phyloP scores from a whole-genome alignment of 2,329 filamentous ascomycete genomes.

The Tolypocladium ovalisporum region DNA sequence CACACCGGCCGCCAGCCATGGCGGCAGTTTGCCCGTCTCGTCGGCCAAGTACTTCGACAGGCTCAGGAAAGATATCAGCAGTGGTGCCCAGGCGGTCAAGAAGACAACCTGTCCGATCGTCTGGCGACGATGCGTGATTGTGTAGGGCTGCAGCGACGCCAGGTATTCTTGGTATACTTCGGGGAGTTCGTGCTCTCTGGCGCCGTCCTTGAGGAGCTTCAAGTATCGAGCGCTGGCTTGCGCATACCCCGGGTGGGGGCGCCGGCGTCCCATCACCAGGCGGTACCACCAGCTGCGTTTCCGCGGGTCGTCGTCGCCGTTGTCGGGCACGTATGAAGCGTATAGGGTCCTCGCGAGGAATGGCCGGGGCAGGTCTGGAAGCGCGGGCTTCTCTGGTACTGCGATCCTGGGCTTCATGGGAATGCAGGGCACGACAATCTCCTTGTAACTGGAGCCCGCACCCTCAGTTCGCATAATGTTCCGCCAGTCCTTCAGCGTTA shows the following conservation, averaged over 20 bases:
- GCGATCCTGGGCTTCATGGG: slow-evolving; percentile 47
- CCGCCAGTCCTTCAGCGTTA: slow-evolving; percentile 70
- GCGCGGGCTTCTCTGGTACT: slow-evolving; percentile 53
- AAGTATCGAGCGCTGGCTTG: slow-evolving; percentile 80
- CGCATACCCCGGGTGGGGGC: slow-evolving; percentile 60
- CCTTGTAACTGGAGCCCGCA: slow-evolving; percentile 72
- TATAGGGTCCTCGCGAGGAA: slow-evolving; percentile 84
- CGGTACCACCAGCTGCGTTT: slow-evolving; percentile 33
- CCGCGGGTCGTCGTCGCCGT: slow-evolving; percentile 18
- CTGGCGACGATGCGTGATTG: slow-evolving; percentile 56
- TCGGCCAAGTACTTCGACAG: slow-evolving; percentile 42
- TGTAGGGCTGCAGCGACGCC: slow-evolving; percentile 57
- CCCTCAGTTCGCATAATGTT: slow-evolving; percentile 87
- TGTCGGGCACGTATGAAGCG: slow-evolving; percentile 42
- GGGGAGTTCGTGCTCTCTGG: slow-evolving; percentile 69
- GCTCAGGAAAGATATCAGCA: slow-evolving; percentile 42
- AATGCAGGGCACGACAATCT: slow-evolving; percentile 71
- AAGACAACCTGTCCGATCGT: slow-evolving; percentile 54
- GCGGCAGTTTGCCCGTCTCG: slow-evolving; percentile 55
- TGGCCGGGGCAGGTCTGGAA: slow-evolving; percentile 39
- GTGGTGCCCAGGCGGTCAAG: slow-evolving; percentile 40
- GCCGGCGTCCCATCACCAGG: slow-evolving; percentile 32
- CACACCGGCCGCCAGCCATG: slow-evolving; percentile 49
- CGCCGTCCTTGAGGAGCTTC: slow-evolving; percentile 67
- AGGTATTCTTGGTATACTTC: slow-evolving; percentile 68